Percentiles rank a stretch among this genome's conserved stretches.
phyloP scores from a whole-genome alignment of 192 early-diverging fungal genomes.

The Backusella westeae region DNA sequence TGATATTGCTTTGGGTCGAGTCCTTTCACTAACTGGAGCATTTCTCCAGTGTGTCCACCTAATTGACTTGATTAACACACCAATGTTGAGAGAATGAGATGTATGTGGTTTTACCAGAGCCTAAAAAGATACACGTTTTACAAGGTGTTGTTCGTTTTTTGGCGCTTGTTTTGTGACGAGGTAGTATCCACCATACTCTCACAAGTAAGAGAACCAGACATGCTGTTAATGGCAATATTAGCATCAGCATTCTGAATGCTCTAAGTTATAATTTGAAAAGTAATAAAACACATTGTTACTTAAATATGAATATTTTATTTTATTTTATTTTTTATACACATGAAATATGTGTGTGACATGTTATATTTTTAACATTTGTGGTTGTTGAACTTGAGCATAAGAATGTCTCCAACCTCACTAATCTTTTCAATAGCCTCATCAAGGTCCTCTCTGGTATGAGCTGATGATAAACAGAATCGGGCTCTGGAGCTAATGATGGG shows the following conservation, averaged over 20 bases:
- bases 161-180: background rate
- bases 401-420: conserved; percentile 71
- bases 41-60: conserved; percentile 94
- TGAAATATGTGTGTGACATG: background rate
- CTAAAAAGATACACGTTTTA: conserved; percentile 39
- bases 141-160: conserved; percentile 22
- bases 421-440: conserved; percentile 60
- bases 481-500: conserved; percentile 95
- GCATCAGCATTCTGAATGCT: background rate
- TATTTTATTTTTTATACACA: background rate
- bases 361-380: background rate
- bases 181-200: background rate
- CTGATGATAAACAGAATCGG: conserved; percentile 90
- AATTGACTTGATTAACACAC: background rate
- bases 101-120: conserved; percentile 22
- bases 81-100: conserved; percentile 12
- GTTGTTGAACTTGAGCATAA: conserved; percentile 56
- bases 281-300: background rate
- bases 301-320: background rate
- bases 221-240: background rate
- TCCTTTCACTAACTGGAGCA: conserved; percentile 69
- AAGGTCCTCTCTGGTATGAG: conserved; percentile 93
- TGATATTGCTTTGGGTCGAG: conserved; percentile 56
- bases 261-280: no score
- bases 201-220: background rate